A percentile compares a stretch with the other conserved stretches of the same genome.
Conservation (phyloP, 2,329 filamentous ascomycete genomes). For the Sporothrix dimorphospora region DNA sequence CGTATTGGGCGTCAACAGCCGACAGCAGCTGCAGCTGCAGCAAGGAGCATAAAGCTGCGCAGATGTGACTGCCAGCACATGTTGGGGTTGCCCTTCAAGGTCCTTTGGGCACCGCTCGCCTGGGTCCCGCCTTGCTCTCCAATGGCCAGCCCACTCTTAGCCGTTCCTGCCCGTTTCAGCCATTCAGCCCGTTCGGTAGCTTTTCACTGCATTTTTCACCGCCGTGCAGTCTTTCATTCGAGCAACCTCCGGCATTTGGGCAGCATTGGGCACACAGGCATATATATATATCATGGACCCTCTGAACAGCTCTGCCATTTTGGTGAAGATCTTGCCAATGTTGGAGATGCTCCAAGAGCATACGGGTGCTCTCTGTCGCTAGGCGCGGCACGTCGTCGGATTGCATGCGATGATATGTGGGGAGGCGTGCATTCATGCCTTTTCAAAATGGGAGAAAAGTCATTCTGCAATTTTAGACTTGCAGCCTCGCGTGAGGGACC, state of each 20-base stretch:
- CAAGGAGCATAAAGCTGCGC: not conserved
- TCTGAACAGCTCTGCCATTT: not conserved
- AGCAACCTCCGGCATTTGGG: conserved; percentile 13
- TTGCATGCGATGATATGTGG: not conserved
- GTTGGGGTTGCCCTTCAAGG: not conserved
- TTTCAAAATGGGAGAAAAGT: not conserved
- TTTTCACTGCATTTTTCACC: conserved; percentile 10
- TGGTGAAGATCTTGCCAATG: not conserved
- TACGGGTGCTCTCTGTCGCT: not conserved
- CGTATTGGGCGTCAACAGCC: conserved; percentile 11
- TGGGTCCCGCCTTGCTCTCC: conserved; percentile 11
- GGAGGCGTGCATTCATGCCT: not conserved
- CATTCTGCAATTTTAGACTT: not conserved
- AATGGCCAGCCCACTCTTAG: conserved; percentile 26
- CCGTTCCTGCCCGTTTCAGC: conserved; percentile 19
- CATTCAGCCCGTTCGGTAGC: not conserved
- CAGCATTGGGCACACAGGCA: conserved; percentile 25
- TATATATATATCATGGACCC: not conserved
- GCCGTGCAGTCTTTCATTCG: not conserved
- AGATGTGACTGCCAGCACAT: conserved; percentile 18
- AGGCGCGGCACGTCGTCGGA: not conserved
- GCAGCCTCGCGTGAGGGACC: not conserved
- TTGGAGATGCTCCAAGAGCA: not conserved
- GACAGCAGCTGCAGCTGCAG: not conserved
- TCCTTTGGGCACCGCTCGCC: conserved; percentile 13